phyloP scores from a whole-genome alignment of 1,284 basidiomycete species.

The Ganoderma lucidum region DNA sequence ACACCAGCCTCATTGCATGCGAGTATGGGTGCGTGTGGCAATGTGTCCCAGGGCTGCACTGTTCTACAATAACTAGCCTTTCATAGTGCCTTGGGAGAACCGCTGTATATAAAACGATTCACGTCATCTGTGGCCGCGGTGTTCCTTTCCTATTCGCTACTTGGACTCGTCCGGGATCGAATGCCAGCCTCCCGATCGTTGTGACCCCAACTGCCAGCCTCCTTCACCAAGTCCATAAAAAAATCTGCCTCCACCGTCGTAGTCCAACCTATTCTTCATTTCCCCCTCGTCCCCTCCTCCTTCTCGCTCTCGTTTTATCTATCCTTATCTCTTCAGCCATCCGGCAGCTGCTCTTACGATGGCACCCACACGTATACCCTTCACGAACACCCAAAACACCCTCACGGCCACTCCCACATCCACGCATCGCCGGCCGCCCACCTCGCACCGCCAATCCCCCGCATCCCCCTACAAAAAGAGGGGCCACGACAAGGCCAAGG shows the following conservation, averaged over 20 bases:
- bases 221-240: slow-evolving; percentile 4
- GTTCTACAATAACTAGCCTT: neutral
- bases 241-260: neutral
- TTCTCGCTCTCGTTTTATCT: neutral
- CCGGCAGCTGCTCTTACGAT: neutral
- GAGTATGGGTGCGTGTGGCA: too few relatives aligned
- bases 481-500: neutral
- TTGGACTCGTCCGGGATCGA: neutral
- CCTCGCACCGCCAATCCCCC: neutral
- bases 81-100: neutral
- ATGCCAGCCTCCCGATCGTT: slow-evolving; percentile 11
- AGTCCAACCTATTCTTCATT: too few relatives aligned
- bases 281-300: neutral
- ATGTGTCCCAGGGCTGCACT: too few relatives aligned
- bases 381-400: slow-evolving; percentile 3
- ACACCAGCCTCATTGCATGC: too few relatives aligned
- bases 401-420: neutral
- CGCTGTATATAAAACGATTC: neutral
- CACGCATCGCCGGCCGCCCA: neutral
- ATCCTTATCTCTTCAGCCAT: neutral
- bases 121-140: neutral
- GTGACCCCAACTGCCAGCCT: slow-evolving; percentile 23
- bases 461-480: slow-evolving; percentile 1
- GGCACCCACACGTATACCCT: slow-evolving; percentile 10
- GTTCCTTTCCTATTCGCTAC: neutral